phyloP scores from a whole-genome alignment of 306 rosid species.

The Neltuma alba region DNA sequence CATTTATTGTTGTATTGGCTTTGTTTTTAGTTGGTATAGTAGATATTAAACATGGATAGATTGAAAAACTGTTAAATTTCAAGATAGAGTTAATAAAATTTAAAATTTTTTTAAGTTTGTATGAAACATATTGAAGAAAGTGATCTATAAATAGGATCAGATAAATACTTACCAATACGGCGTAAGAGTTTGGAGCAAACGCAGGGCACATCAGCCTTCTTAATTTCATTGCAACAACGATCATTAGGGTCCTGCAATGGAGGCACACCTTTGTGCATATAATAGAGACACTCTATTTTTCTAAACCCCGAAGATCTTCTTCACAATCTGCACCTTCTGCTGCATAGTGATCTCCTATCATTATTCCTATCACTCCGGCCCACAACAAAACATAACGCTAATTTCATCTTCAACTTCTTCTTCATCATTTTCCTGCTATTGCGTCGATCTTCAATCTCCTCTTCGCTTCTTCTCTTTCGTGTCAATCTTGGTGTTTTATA shows the following conservation, averaged over 20 bases:
- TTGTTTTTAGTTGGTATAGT: too few relatives aligned
- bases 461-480: too few relatives aligned
- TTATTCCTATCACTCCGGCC: neutral
- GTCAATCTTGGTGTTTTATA: too few relatives aligned
- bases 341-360: neutral
- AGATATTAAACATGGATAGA: too few relatives aligned
- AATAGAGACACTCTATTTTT: constrained; percentile 38
- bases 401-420: neutral
- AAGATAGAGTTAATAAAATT: too few relatives aligned
- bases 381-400: neutral
- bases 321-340: constrained; percentile 27
- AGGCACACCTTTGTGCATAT: constrained; percentile 23
- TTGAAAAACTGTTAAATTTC: too few relatives aligned
- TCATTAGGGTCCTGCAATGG: constrained; percentile 9
- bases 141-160: too few relatives aligned
- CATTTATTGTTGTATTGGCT: too few relatives aligned
- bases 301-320: constrained; percentile 5
- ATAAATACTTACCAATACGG: neutral
- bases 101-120: too few relatives aligned
- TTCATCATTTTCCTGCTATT: neutral
- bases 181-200: constrained; percentile 21
- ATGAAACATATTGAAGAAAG: too few relatives aligned
- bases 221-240: constrained; percentile 25
- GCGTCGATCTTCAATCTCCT: neutral
- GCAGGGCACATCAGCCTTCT: constrained; percentile 23